Evolutionary conservation across 2,329 filamentous ascomycete genomes (phyloP), one percentile per base, ranked within the genome.

Genomic region (Pezicula neosporulosa): DNA sequence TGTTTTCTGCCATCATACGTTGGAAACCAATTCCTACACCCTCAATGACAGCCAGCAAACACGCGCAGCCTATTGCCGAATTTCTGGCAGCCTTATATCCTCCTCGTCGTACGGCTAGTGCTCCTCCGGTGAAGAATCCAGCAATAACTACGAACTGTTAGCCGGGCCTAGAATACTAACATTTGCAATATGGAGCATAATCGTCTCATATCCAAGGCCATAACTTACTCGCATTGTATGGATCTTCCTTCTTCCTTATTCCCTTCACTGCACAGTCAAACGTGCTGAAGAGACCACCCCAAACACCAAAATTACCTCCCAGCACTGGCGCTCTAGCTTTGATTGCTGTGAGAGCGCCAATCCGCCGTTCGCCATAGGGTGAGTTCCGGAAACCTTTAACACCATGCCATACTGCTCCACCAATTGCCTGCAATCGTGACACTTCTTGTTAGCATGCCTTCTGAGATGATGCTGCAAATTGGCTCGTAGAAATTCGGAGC

Each of bases 231-330:
- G 92, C 91, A 75, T 97, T 97, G 77, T 91, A 97, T 13, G 94
- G 91, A 70, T 97, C 94, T 72, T 99, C 94, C 85, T 97, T 97
- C 80, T 94, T 90, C 59, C 91, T 79, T 51, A 93, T 77, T 52
- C 93, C 93, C 80, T 97, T 99, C 56, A 97, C 89, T 19, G 92
- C 89, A 77, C 94, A 99, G 75, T 99, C 94, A 67, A 93, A 97
- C 56, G 90, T 95, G 63, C 86, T 90, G 79, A 97, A 97, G 52
- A 97, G 77, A 60, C 94, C 94, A 68, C 94, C 93, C 93, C 94
- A 97, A 51, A 96, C 90, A 64, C 93, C 93, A 65, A 97, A 99
- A 78, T 99, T 99, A 66, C 94, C 94, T 66, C 94, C 94, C 44
- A 97, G 82, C 33, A 97, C 93, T 2, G 94, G 94, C 39, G 94